Base-by-base conservation (phyloP, 441 rosid species). In the Populus tomentosa region DNA sequence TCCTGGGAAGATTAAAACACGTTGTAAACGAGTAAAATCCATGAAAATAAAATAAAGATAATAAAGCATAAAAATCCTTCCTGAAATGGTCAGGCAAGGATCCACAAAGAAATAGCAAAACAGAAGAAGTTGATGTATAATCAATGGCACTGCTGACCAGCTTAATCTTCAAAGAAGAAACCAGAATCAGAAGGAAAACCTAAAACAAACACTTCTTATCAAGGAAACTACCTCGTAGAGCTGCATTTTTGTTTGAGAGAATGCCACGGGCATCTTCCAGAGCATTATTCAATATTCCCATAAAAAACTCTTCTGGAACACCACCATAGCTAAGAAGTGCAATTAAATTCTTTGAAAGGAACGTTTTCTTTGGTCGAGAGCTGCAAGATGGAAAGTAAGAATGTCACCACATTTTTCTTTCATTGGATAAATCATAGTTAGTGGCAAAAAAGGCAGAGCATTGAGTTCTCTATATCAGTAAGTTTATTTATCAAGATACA, bases 271-370 rank as follows among this genome's bases (percentile, higher is more conserved):
- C 82, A 77, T 90, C 93, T 79, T 85, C 90, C 75, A 95, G 66
- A 1, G 89, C 83, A 68, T 66, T 82, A 35, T 36, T 72, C 83
- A 92, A 28, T 63, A 86, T 69, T 50, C 85, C 85, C 85, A 87
- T 46, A 76, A 95, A 89, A 75, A 86, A 86, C 0, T 75, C 85
- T 23, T 89, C 21, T 1, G 98, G 93, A 71, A 95, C 85, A 72
- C 94, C 94, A 38, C 98, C 98, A 85, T 85, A 85, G 78, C 86
- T 87, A 77, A 95, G 88, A 66, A 95, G 90, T 4, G 89, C 86
- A 65, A 93, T 82, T 81, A 93, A 86, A 77, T 69, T 82, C 78
- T 75, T 88, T 2, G 97, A 90, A 10, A 95, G 85, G 76, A 3
- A 79, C 1, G 94, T 63, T 13, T 30, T 73, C 69, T 72, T 85